A percentile compares a stretch with the other conserved stretches of the same genome.
These are phyloP conservation scores for Aspergillus viridinutans DNA, from an alignment of 2,329 filamentous ascomycete species.

Conservation along the genomic window DNA sequence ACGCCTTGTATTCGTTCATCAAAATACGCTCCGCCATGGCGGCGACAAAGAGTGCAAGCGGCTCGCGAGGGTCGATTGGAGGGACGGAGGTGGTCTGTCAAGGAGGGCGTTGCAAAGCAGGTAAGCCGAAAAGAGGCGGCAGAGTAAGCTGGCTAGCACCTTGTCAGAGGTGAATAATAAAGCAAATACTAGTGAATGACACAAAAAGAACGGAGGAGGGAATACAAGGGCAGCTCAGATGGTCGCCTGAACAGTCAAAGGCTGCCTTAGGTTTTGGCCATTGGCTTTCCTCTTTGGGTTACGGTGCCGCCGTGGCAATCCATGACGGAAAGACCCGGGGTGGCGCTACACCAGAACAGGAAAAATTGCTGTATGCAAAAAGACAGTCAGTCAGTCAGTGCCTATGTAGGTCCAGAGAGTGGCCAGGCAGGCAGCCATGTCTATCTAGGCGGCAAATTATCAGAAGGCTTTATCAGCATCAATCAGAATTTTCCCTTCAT, in stretches of 20 bases:
- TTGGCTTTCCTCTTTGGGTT: not conserved
- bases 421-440: too few species aligned
- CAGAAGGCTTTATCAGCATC: not conserved
- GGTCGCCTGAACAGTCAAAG: not conserved
- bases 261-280: not conserved
- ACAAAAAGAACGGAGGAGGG: not conserved
- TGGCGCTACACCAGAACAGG: conserved; percentile 8
- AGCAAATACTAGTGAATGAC: not conserved
- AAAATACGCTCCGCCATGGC: conserved; percentile 69
- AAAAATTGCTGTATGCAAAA: not conserved
- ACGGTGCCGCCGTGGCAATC: conserved; percentile 12
- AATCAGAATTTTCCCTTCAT: not conserved
- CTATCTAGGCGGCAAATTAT: too few species aligned
- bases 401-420: too few species aligned
- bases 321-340: conserved; percentile 16
- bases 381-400: too few species aligned
- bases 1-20: conserved; percentile 78
- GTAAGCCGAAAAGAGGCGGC: not conserved
- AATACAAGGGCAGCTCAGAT: not conserved
- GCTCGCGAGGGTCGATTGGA: conserved; percentile 3
- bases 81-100: not conserved
- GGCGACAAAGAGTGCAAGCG: conserved; percentile 1
- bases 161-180: not conserved
- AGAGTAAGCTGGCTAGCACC: not conserved
- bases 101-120: not conserved